Evolutionary conservation across 2,329 filamentous ascomycete species (phyloP), one percentile per base, ranked within the genome.

Genomic region (Penicillium occitanis): DNA sequence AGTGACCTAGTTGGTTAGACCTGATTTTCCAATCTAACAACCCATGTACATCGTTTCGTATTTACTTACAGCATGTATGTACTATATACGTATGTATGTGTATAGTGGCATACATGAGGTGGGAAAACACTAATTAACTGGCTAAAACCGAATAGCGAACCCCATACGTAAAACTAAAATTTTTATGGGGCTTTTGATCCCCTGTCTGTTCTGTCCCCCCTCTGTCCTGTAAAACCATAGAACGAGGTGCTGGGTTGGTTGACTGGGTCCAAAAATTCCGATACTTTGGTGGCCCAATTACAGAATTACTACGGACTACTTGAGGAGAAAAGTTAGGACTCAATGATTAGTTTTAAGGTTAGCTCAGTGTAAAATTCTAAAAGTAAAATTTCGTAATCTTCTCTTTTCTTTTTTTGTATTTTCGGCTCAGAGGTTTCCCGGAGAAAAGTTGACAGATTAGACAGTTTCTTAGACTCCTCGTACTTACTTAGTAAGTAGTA

Each of bases 201-300:
- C 37, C 30, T 42, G 33, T 22, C 55, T 25, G 17, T 35, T n/a
- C 53, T 33, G 35, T 58, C 35, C n/a, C n/a, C 17, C 10, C 10
- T 30, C 25, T 11, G 57, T 44, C 57, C 40, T 44, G 57, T 17
- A 50, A 50, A 50, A 48, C 5, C n/a, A 17, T 50, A 61, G 19
- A 61, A 22, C n/a, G 11, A 61, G 25, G 11, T 46, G 30, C 59
- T 33, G 42, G 58, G 35, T 30, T 46, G 50, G 33, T 30, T 42
- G 6, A 50, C n/a, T 62, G 48, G 62, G 62, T 35, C 50, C 28
- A 50, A 40, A 63, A 64, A 64, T 64, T 64, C 62, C 62, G 62
- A 64, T 44, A 57, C 51, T 57, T 48, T 57, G 62, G 53, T 57
- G 61, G 46, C 46, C 44, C 60, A 46, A 61, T 28, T 30, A 46